These are phyloP conservation scores for Phytopythium kandeliae DNA, from an alignment of 352 stramenopile species.

Conservation along the genomic window DNA sequence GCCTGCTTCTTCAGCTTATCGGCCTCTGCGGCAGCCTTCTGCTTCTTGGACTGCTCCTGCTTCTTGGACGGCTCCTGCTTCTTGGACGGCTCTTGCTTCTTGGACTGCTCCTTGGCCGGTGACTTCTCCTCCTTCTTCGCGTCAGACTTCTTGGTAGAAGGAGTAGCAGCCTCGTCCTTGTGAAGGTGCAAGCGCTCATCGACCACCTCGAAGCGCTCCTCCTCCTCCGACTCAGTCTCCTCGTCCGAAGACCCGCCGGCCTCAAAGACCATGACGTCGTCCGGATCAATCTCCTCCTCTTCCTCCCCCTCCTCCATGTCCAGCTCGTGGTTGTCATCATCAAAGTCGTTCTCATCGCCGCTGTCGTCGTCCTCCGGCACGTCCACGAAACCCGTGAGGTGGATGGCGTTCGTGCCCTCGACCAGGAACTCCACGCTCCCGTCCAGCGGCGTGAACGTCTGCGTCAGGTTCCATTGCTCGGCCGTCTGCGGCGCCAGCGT, in stretches of 20 bases:
- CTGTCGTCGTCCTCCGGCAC: slow-evolving; percentile 65
- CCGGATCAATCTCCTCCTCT: slow-evolving; percentile 17
- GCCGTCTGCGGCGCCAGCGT: slow-evolving; percentile 50
- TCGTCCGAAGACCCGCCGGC: slow-evolving; percentile 27
- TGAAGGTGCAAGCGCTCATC: slow-evolving; percentile 47
- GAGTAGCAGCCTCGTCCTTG: slow-evolving; percentile 11
- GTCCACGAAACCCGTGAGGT: slow-evolving; percentile 79
- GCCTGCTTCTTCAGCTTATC: slow-evolving; percentile 51
- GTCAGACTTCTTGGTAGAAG: slow-evolving; percentile 14
- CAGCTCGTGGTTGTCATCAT: slow-evolving; percentile 26
- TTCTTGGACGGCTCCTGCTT: slow-evolving; percentile 17
- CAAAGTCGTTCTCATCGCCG: slow-evolving; percentile 52
- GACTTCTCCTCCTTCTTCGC: slow-evolving; percentile 8
- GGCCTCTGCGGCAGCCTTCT: slow-evolving; percentile 23
- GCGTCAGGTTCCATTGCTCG: slow-evolving; percentile 73
- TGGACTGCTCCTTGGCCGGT: slow-evolving; percentile 30
- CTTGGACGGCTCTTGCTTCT: slow-evolving; percentile 30
- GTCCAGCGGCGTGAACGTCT: slow-evolving; percentile 76
- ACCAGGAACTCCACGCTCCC: slow-evolving; percentile 63
- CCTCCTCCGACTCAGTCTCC: slow-evolving; percentile 27
- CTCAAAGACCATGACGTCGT: slow-evolving; percentile 67
- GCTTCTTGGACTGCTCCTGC: slow-evolving; percentile 17
- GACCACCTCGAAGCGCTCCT: slow-evolving; percentile 68
- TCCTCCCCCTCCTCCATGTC: slow-evolving; percentile 47
- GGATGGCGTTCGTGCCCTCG: slow-evolving; percentile 71